These are phyloP conservation scores for Prototheca cutis DNA, from an alignment of 163 green algal genomes.

Conservation along the genomic window DNA sequence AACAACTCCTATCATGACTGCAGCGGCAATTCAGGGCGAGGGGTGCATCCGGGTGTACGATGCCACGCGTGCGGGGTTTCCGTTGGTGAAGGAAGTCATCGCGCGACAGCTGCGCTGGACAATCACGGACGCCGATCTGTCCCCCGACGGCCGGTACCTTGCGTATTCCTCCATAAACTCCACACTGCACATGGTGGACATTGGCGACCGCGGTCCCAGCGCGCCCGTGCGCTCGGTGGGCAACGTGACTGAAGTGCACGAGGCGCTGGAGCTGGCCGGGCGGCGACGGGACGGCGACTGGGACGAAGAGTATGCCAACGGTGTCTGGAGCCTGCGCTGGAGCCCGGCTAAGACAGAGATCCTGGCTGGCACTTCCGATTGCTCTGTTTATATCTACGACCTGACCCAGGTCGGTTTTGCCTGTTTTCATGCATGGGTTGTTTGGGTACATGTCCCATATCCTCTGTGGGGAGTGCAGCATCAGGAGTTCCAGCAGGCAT, in stretches of 20 bases:
- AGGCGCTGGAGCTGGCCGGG: conserved; percentile 42
- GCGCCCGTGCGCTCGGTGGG: conserved; percentile 37
- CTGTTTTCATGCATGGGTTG: no score
- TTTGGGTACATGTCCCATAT: no score
- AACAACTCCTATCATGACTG: no score
- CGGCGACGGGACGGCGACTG: not conserved
- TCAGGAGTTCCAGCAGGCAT: no score
- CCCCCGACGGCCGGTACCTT: conserved; percentile 55
- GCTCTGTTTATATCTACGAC: conserved; percentile 68
- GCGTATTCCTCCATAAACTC: conserved; percentile 74
- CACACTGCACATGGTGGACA: conserved; percentile 64
- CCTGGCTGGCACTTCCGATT: conserved; percentile 53
- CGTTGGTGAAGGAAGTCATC: not conserved
- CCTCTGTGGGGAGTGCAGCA: no score
- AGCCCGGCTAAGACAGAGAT: conserved; percentile 41
- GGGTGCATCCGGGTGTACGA: not conserved
- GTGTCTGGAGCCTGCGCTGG: conserved; percentile 55
- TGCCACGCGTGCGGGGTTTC: not conserved
- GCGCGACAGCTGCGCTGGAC: conserved; percentile 1
- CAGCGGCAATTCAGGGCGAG: not conserved
- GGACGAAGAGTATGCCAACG: conserved; percentile 35
- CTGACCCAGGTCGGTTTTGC: no score
- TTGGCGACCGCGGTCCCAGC: conserved; percentile 12
- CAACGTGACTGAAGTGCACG: conserved; percentile 78
- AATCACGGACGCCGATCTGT: conserved; percentile 55